Evolutionary conservation across 75 land plant genomes (phyloP).

Genomic region (Pinus albicaulis): DNA sequence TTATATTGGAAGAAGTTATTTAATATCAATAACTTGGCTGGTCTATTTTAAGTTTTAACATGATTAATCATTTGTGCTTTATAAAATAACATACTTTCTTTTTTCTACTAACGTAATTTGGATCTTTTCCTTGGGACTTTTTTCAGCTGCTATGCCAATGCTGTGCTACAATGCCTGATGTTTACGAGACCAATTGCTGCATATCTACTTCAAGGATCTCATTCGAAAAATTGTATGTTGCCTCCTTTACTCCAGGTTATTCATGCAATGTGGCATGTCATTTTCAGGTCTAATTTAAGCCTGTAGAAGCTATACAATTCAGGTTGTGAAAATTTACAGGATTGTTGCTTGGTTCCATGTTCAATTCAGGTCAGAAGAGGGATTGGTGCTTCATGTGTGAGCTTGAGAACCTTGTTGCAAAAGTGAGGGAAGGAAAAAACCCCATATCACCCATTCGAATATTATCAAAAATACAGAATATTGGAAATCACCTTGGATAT

Average conservation of each 20-base stretch:
- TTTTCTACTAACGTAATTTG: neutral
- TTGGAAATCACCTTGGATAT: constrained; percentile 71
- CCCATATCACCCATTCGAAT: constrained; percentile 55
- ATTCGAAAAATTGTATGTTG: constrained; percentile 51
- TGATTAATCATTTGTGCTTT: neutral
- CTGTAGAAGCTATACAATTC: neutral
- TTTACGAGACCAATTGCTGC: constrained; percentile 77
- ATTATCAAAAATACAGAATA: constrained; percentile 54
- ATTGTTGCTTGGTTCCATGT: neutral
- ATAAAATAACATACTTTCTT: neutral
- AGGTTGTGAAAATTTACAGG: constrained; percentile 4
- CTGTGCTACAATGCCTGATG: constrained; percentile 83
- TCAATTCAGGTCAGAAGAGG: constrained; percentile 39
- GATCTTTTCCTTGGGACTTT: constrained; percentile 7
- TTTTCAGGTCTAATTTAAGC: neutral
- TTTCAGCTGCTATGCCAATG: constrained; percentile 98
- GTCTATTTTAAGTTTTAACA: neutral
- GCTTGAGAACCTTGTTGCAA: constrained; percentile 54
- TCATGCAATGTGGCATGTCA: neutral
- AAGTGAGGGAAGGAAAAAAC: constrained; percentile 41
- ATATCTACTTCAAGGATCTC: constrained; percentile 68
- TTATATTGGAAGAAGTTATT: neutral
- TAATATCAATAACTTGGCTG: neutral
- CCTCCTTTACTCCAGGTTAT: constrained; percentile 3
- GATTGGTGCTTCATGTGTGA: constrained; percentile 94